These are phyloP conservation scores for Blakeslea trispora DNA, from an alignment of 371 early-diverging fungal species.

Conservation along the genomic window DNA sequence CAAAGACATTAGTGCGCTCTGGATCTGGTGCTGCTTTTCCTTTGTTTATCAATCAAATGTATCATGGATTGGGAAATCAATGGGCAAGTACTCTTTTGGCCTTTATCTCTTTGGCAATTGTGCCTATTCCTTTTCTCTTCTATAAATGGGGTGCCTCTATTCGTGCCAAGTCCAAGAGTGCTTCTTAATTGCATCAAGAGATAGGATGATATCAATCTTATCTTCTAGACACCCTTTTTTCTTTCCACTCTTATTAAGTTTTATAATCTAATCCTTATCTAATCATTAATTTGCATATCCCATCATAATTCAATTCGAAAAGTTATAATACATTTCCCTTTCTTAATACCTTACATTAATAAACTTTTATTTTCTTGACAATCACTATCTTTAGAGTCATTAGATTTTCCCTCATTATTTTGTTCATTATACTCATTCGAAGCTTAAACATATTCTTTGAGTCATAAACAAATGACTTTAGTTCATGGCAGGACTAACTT, in stretches of 20 bases:
- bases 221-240: no score
- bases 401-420: no score
- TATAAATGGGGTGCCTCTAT: constrained; percentile 43
- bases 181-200: constrained; percentile 17
- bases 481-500: no score
- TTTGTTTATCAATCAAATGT: constrained; percentile 46
- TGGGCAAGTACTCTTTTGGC: constrained; percentile 49
- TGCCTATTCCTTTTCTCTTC: constrained; percentile 48
- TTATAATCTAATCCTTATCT: no score
- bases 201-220: no score
- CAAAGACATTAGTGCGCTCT: constrained; percentile 43
- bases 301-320: neutral
- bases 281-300: neutral
- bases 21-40: constrained; percentile 52
- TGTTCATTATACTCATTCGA: no score
- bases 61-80: constrained; percentile 35
- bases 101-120: constrained; percentile 45
- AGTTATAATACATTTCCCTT: no score
- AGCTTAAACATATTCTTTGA: no score
- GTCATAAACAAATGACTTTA: no score
- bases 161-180: constrained; percentile 36
- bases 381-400: neutral
- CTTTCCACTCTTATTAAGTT: no score
- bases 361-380: neutral
- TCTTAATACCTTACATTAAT: no score